Evolutionary conservation across 192 early-diverging fungal genomes (phyloP), one percentile per base, ranked within the genome.

Genomic region (Podila horticola): DNA sequence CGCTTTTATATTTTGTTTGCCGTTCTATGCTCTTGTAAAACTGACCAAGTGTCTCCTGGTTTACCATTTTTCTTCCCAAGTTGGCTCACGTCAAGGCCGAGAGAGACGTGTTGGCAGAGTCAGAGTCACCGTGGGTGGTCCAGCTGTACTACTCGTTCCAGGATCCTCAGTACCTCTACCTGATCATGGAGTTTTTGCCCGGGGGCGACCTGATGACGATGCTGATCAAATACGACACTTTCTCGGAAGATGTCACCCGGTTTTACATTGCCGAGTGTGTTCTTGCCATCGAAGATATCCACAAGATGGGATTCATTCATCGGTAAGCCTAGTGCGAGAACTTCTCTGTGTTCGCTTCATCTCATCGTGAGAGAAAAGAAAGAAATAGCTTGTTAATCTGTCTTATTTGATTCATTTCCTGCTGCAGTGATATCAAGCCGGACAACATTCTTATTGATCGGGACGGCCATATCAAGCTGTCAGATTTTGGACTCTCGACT

Each of bases 191-290:
- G 88, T 99, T 98, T 66, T 84, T 97, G 70, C 97, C 98, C 1
- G 98, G 98, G 51, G 98, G 98, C 51, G 98, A 99, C 85, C 87
- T 99, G 88, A 99, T 99, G 97, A 97, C 96, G 12, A 96, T 98
- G 96, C 86, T 99, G 66, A 99, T 98, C 83, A 97, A 97, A 81
- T 97, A 97, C 82, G 97, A 99, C 82, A 95, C 91, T 11, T 99
- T 99, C 83, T 93, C 95, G 1, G 98, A 99, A 41, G 94, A 97
- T 68, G 96, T 99, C 26, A 98, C 97, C 11, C 94, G 96, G 36
- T 99, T 99, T 75, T 99, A 99, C 79, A 97, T 99, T 89, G 97
- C 95, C 38, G 97, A 99, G 84, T 95, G 94, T 83, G 94, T 97
- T 1, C 84, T 94, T 59, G 96, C 98, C 26, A 92, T 99, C 60